A percentile compares a stretch with the other conserved stretches of the same genome.
phyloP scores from a whole-genome alignment of 2,329 filamentous ascomycete species.

The Arthrobotrys musiformis region DNA sequence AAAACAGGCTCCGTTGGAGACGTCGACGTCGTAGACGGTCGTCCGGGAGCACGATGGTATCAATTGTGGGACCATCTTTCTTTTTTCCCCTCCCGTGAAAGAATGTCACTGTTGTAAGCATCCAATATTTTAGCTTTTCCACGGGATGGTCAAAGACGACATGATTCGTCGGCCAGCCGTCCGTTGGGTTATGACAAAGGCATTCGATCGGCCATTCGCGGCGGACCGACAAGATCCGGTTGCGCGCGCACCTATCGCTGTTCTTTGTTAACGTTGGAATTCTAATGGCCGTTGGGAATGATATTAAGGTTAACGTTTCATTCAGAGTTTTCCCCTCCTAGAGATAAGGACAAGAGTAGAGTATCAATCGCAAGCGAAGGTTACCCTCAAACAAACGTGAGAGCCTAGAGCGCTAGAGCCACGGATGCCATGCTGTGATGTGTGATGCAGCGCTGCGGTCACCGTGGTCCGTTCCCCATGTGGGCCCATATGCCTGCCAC shows the following conservation, averaged over 20 bases:
- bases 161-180: conserved; percentile 27
- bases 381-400: background rate
- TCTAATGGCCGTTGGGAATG: background rate
- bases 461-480: background rate
- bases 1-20: background rate
- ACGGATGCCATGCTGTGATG: background rate
- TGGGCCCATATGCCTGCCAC: conserved; percentile 7
- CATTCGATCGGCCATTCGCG: background rate
- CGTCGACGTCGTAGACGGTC: conserved; percentile 14
- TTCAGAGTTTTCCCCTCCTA: background rate
- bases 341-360: too few relatives aligned
- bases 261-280: background rate
- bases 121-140: background rate
- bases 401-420: too few relatives aligned
- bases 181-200: background rate
- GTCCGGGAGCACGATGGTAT: background rate
- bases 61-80: conserved; percentile 13
- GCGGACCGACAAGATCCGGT: background rate
- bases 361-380: too few relatives aligned
- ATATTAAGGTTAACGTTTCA: conserved; percentile 11
- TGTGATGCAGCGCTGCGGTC: background rate
- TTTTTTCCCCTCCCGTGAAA: too few relatives aligned
- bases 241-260: background rate
- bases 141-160: conserved; percentile 10
- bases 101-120: conserved; percentile 11